Base-by-base conservation (phyloP, 129 eudicot genomes). In the Lactuca saligna region DNA sequence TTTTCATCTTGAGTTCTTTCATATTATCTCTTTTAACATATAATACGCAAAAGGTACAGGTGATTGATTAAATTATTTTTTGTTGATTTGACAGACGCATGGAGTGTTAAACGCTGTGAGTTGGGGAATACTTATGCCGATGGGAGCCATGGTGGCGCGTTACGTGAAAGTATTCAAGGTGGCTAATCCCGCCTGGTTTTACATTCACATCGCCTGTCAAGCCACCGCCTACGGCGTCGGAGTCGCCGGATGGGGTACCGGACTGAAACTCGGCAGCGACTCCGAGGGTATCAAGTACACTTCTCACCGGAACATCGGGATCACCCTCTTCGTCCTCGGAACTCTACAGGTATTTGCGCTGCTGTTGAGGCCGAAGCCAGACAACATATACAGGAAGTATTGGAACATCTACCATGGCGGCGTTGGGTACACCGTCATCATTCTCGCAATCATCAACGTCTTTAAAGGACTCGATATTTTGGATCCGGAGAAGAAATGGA, bases 131-230 rank as follows among this genome's bases (percentile, higher is more conserved):
- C 56, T 94, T 81, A 75, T 94, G 97, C 99, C 99, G 3, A 33
- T 89, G 58, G 99, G 99, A 3, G 95, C 93, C n/a, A 78, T 89
- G 78, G 13, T 80, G 50, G 99, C 99, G 16, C 80, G 99, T 73
- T 90, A 94, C 68, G 17, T 94, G 87, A 94, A 72, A 83, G 99
- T 94, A 50, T 89, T 94, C 73, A 85, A 87, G 69, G 51, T 84
- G 42, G 97, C 93, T 6, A 78, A 89, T 68, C 99, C 99, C 37
- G 96, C 95, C 10, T 94, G 99, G 99, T 94, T 94, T 73, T 94
- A 94, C 88, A 58, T 94, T 5, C 99, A 94, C 56, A 80, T 84
- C 6, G 67, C 86, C 0, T 81, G 88, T 74, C 99, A 94, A 76
- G 67, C 75, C 0, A 81, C 87, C 4, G 99, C 93, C 59, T 94